Evolutionary conservation across 306 rosid genomes (phyloP), one percentile per base, ranked within the genome.

Genomic region (Astragalus glycyphyllos): DNA sequence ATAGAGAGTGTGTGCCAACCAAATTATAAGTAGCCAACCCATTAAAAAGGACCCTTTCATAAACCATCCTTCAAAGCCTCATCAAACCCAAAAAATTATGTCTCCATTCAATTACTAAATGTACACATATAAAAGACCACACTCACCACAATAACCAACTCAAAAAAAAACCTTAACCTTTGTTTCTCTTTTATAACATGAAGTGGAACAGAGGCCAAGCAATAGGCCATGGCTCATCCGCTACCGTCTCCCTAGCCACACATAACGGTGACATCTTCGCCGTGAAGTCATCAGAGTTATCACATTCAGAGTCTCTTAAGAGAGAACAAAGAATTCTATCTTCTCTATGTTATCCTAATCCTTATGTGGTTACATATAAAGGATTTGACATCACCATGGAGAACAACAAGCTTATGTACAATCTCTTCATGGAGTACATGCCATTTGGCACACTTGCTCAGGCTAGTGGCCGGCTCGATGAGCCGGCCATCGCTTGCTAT

Each of bases 161-260:
- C 34, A 57, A 6, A 74, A 7, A 50, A 6, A 74, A 7, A 1
- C 71, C 38, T 67, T 67, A 26, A 11, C 42, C 44, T 11, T 50
- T 3, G 42, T 8, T 1, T 9, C 7, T 12, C 67, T 61, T 42
- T 60, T 17, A 8, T 65, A 68, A 46, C 63, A 95, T 95, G 97
- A 77, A 75, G 62, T 89, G 99, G 99, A 84, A 79, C 3, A 86
- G 97, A 78, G 92, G 91, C 56, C 81, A 71, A 34, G 57, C 63
- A 78, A 54, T 95, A 67, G 97, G 99, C 82, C 85, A 50, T 0
- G 97, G 99, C 69, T 89, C 97, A 8, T 77, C 96, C 0, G 91
- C 96, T 90, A 80, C 88, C 51, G 96, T 95, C 74, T 83, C 77
- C 68, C 67, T 85, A 3, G 97, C 95, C 80, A 20, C 86, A 74